Evolutionary conservation across 2,329 filamentous ascomycete genomes (phyloP).

Genomic region (Xylaria multiplex): DNA sequence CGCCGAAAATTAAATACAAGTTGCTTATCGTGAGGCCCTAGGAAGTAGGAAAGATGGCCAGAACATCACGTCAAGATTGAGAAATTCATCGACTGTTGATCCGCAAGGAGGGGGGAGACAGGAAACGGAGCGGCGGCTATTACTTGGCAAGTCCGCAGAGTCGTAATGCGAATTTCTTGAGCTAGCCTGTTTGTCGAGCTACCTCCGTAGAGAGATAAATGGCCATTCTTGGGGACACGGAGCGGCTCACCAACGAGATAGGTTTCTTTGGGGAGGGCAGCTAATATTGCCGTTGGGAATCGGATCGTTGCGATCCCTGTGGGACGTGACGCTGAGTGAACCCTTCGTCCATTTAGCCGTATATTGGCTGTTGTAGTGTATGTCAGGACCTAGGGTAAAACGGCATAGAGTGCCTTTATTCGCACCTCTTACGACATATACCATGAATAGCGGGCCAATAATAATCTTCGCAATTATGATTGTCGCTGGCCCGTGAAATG

Average conservation of each 20-base stretch:
- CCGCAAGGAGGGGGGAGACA: not conserved
- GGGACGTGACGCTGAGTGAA: slow-evolving; percentile 41
- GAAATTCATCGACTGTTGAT: slow-evolving; percentile 34
- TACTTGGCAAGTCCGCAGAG: slow-evolving; percentile 39
- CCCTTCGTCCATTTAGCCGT: slow-evolving; percentile 46
- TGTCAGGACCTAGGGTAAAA: slow-evolving; percentile 41
- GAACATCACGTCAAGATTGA: slow-evolving; percentile 30
- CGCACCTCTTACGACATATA: slow-evolving; percentile 34
- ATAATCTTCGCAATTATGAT: slow-evolving; percentile 27
- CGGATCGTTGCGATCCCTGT: slow-evolving; percentile 36
- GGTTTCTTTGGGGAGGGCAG: not conserved
- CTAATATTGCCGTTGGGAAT: slow-evolving; percentile 37
- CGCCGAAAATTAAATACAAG: slow-evolving; percentile 33
- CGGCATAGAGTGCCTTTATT: slow-evolving; percentile 34
- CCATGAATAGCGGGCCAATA: slow-evolving; percentile 44
- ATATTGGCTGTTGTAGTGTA: slow-evolving; percentile 41
- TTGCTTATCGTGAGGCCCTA: slow-evolving; percentile 30
- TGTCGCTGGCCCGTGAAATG: not conserved
- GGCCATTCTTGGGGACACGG: slow-evolving; percentile 44
- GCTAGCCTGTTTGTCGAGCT: slow-evolving; percentile 25
- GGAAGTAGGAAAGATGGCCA: slow-evolving; percentile 24
- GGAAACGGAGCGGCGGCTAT: slow-evolving; percentile 21
- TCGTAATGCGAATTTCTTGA: slow-evolving; percentile 18
- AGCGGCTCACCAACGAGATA: slow-evolving; percentile 25
- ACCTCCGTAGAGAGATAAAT: slow-evolving; percentile 25